Percentiles rank a stretch among this genome's conserved stretches.
phyloP scores from a whole-genome alignment of 1,284 basidiomycete species.

The Microstroma glucosiphilum region DNA sequence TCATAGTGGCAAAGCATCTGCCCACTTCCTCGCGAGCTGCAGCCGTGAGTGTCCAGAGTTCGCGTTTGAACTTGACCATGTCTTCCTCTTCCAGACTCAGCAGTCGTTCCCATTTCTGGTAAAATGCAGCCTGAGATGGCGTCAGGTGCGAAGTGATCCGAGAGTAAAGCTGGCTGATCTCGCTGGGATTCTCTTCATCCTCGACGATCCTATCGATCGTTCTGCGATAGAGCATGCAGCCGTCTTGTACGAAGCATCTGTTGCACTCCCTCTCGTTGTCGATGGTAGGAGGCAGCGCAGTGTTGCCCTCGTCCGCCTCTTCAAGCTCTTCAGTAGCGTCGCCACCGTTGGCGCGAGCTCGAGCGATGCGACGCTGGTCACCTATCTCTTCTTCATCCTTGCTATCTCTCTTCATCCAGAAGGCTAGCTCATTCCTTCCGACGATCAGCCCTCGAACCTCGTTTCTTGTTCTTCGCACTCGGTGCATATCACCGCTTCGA shows the following conservation, averaged over 20 bases:
- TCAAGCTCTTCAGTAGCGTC: too few species aligned
- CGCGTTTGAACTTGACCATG: constrained; percentile 70
- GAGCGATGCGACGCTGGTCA: background rate
- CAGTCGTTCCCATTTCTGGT: constrained; percentile 81
- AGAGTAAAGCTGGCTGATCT: constrained; percentile 68
- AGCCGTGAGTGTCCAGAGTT: constrained; percentile 87
- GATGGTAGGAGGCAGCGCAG: constrained; percentile 65
- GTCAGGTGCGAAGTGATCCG: constrained; percentile 77
- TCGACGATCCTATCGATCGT: constrained; percentile 32
- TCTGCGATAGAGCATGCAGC: constrained; percentile 89
- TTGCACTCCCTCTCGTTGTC: constrained; percentile 73
- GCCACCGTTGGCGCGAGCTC: background rate
- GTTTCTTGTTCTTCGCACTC: constrained; percentile 68
- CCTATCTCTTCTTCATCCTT: constrained; percentile 12
- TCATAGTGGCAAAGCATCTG: constrained; percentile 52
- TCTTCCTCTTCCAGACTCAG: constrained; percentile 85
- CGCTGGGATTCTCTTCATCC: constrained; percentile 47
- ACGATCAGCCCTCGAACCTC: constrained; percentile 78
- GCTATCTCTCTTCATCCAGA: constrained; percentile 47
- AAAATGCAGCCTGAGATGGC: constrained; percentile 66
- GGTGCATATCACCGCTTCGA: constrained; percentile 75
- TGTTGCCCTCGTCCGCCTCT: background rate
- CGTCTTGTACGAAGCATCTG: constrained; percentile 73
- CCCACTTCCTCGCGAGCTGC: constrained; percentile 64
- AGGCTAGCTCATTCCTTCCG: constrained; percentile 77